Base-by-base conservation (phyloP, 2,329 filamentous ascomycete genomes). In the Trichoderma sp. region DNA sequence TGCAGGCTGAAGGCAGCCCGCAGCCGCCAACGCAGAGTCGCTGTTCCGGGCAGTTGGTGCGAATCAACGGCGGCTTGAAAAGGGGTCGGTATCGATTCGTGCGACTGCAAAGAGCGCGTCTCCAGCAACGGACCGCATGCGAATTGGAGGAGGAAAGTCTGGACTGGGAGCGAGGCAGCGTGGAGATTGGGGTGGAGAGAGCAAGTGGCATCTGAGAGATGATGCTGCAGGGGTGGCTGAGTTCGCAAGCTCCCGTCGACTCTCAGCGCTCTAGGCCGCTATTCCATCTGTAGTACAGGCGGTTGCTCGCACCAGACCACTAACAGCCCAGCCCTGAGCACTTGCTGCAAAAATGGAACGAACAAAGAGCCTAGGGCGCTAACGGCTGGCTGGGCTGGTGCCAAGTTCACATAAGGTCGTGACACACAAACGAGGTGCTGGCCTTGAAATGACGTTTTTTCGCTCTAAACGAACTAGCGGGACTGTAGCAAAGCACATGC, bases 141-240 rank as follows among this genome's bases (percentile, higher is more conserved):
- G 59, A 63, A 63, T 63, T 63, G 48, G 47, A 63, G 59, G 41
- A 55, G 19, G 12, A 26, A 28, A 47, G 30, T 39, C 34, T 39
- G 4, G 34, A 3, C 34, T 39, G 4, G 34, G 12, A 39, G 41
- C 26, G 15, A 51, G 41, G 39, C 50, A 45, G 50, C 59, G 59
- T 47, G 59, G 59, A 63, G 59, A 63, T 63, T 63, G 48, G 26
- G 26, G 59, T 63, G 59, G 59, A 55, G 59, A 63, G 34, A 39
- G 34, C 12, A 39, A 63, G 59, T 63, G 59, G 59, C 48, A 63
- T 63, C 41, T 14, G 48, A 52, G 57, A 47, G 57, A 60, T 60
- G 57, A 60, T 60, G 57, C 14, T 61, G 48, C 58, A 61, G 34
- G 44, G 47, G 44, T 47, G 28, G 34, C 57, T 60, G 28, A 60